phyloP scores from a whole-genome alignment of 78 protist species.

The Dictyostelium intermedium region DNA sequence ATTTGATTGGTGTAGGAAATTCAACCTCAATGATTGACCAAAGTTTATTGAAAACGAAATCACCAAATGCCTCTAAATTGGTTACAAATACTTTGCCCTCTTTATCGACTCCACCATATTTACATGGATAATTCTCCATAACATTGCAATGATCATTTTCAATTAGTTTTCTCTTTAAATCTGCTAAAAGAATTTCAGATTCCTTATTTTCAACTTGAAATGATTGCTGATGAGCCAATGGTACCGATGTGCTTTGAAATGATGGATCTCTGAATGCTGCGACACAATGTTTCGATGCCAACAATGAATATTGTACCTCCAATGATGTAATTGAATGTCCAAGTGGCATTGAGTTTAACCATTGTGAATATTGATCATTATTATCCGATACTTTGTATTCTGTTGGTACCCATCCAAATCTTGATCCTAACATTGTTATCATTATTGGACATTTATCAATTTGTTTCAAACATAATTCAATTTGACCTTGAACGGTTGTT shows the following conservation, averaged over 20 bases:
- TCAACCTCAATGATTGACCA: conserved; percentile 50
- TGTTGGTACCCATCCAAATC: conserved; percentile 72
- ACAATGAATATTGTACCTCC: conserved; percentile 33
- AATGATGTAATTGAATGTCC: conserved; percentile 57
- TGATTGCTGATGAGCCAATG: neutral
- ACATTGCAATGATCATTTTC: neutral
- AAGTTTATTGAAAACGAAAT: conserved; percentile 13
- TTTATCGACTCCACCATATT: conserved; percentile 12
- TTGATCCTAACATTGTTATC: conserved; percentile 31
- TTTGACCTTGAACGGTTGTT: conserved; percentile 57
- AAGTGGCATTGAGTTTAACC: conserved; percentile 16
- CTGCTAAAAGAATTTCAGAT: neutral
- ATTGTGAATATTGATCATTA: neutral
- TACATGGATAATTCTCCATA: conserved; percentile 28
- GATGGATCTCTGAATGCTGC: conserved; percentile 13
- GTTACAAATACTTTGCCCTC: neutral
- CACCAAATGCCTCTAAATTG: conserved; percentile 30
- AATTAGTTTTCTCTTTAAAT: neutral
- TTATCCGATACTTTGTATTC: conserved; percentile 24
- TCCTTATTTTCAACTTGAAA: conserved; percentile 21
- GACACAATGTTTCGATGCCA: conserved; percentile 35
- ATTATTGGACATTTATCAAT: conserved; percentile 58
- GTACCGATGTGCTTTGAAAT: neutral
- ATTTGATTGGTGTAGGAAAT: conserved; percentile 34
- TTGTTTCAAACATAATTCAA: conserved; percentile 57